These are phyloP conservation scores for Suillus clintonianus DNA, from an alignment of 768 basidiomycete genomes.

Conservation along the genomic window DNA sequence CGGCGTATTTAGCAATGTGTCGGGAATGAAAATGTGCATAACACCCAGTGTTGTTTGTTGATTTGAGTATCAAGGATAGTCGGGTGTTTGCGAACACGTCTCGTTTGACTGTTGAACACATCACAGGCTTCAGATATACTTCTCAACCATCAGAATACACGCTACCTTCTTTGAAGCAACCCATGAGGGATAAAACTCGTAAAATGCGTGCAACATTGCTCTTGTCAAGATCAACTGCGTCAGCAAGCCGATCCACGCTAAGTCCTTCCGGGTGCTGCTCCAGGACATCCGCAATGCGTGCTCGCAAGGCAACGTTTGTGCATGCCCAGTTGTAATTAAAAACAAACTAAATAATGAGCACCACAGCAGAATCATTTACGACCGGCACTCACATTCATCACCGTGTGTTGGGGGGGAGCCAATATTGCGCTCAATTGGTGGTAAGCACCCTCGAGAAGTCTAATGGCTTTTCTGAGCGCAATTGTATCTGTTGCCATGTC, in stretches of 20 bases:
- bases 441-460: conserved; percentile 25
- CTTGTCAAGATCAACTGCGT: conserved; percentile 22
- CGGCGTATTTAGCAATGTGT: conserved; percentile 15
- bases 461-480: background rate
- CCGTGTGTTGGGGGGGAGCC: conserved; percentile 28
- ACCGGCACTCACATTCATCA: conserved; percentile 21
- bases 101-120: conserved; percentile 18
- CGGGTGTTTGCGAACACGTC: conserved; percentile 36
- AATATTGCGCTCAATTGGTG: conserved; percentile 28
- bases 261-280: conserved; percentile 27
- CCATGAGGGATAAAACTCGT: conserved; percentile 30
- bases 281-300: conserved; percentile 29
- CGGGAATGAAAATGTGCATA: conserved; percentile 10
- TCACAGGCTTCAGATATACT: background rate
- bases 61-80: conserved; percentile 28
- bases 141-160: background rate
- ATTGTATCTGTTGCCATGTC: conserved; percentile 8
- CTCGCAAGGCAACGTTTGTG: conserved; percentile 21
- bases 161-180: conserved; percentile 32
- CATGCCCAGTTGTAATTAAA: conserved; percentile 28
- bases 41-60: conserved; percentile 12
- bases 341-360: conserved; percentile 5
- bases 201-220: conserved; percentile 32
- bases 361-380: background rate
- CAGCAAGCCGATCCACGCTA: conserved; percentile 24